A percentile compares a stretch with the other conserved stretches of the same genome.
Conservation (phyloP, 129 eudicot species). For the Dittrichia graveolens region DNA sequence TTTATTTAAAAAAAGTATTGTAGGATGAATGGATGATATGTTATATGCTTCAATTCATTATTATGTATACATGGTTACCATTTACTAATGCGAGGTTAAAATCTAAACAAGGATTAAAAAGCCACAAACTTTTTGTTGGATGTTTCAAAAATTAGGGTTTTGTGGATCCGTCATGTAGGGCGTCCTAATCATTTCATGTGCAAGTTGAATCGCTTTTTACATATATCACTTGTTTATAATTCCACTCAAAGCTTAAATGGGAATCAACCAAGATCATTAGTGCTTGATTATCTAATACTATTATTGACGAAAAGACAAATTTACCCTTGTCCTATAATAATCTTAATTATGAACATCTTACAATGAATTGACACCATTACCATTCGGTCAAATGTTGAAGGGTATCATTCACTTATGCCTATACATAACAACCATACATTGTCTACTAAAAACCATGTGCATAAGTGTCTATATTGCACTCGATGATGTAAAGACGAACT, state of each 20-base stretch:
- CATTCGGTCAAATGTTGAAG: not conserved
- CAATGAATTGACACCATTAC: constrained; percentile 3
- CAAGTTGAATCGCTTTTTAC: constrained; percentile 36
- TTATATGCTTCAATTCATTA: no score
- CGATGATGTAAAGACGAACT: no score
- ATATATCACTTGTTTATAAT: constrained; percentile 25
- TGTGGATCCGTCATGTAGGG: constrained; percentile 50
- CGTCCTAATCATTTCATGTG: constrained; percentile 47
- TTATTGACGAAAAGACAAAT: constrained; percentile 12
- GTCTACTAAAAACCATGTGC: not conserved
- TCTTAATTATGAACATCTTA: not conserved
- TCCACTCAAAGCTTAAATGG: constrained; percentile 30
- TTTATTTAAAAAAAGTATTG: no score
- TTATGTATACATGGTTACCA: no score
- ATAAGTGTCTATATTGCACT: no score
- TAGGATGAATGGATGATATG: no score
- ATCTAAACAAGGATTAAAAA: constrained; percentile 5
- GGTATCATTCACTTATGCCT: not conserved
- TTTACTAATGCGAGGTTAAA: not conserved
- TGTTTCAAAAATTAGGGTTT: constrained; percentile 32
- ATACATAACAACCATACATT: not conserved
- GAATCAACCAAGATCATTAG: constrained; percentile 28
- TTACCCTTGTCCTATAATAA: constrained; percentile 2
- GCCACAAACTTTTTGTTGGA: constrained; percentile 27
- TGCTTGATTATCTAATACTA: constrained; percentile 27